A percentile compares a stretch with the other conserved stretches of the same genome.
Conservation (phyloP, 805 yeast species). For the Candida qinlingensis region DNA sequence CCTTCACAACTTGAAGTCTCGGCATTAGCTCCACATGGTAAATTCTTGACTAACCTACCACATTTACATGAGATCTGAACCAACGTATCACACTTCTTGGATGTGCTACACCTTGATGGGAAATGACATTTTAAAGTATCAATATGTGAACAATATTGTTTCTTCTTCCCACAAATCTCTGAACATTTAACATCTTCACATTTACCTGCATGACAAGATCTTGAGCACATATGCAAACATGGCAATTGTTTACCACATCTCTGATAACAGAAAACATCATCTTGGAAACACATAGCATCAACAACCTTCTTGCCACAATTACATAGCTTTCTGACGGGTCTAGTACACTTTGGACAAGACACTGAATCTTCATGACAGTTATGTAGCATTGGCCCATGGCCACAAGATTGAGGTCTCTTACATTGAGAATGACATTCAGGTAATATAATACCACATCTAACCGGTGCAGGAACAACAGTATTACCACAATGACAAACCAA, state of each 20-base stretch:
- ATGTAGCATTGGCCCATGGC: slow-evolving; percentile 67
- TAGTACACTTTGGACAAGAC: slow-evolving; percentile 75
- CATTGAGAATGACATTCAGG: slow-evolving; percentile 68
- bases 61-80: slow-evolving; percentile 59
- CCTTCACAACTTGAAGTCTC: slow-evolving; percentile 28
- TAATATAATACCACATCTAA: slow-evolving; percentile 70
- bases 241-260: slow-evolving; percentile 48
- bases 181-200: slow-evolving; percentile 50
- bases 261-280: slow-evolving; percentile 62
- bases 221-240: slow-evolving; percentile 48
- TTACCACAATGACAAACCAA: slow-evolving; percentile 75
- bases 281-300: slow-evolving; percentile 64
- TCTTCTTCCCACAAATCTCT: slow-evolving; percentile 48
- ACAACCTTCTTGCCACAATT: slow-evolving; percentile 54
- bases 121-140: slow-evolving; percentile 66
- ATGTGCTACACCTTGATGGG: slow-evolving; percentile 46
- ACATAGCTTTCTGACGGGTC: slow-evolving; percentile 49
- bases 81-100: slow-evolving; percentile 43
- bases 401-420: slow-evolving; percentile 51
- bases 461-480: slow-evolving; percentile 76
- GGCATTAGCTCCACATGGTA: slow-evolving; percentile 54
- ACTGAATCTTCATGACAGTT: slow-evolving; percentile 64
- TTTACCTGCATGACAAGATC: slow-evolving; percentile 54
- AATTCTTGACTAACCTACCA: slow-evolving; percentile 44
- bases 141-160: slow-evolving; percentile 59